These are phyloP conservation scores for Candida nitratophila DNA, from an alignment of 805 yeast species.

Conservation along the genomic window DNA sequence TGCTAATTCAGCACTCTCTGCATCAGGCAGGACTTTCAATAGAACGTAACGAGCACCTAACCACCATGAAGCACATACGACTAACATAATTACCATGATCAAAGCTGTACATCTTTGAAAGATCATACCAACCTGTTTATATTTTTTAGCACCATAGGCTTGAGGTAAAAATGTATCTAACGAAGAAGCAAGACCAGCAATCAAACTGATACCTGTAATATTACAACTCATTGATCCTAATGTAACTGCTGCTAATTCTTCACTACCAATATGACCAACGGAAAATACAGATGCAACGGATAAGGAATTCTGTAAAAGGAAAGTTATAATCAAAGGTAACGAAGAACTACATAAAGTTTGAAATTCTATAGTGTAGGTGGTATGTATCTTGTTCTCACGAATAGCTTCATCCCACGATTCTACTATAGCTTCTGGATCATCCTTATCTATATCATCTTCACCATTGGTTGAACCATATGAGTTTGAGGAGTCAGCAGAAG, in stretches of 20 bases:
- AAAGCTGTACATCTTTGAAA: slow-evolving; percentile 44
- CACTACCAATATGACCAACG: slow-evolving; percentile 55
- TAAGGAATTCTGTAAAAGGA: slow-evolving; percentile 46
- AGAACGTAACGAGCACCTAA: slow-evolving; percentile 29
- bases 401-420: slow-evolving; percentile 28
- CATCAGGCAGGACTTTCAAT: slow-evolving; percentile 35
- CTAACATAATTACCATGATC: slow-evolving; percentile 31
- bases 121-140: slow-evolving; percentile 42
- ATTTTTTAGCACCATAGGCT: slow-evolving; percentile 49
- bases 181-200: slow-evolving; percentile 52
- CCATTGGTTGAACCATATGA: slow-evolving; percentile 3
- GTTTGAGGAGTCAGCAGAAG: neutral
- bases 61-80: slow-evolving; percentile 32
- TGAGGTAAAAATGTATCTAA: slow-evolving; percentile 55
- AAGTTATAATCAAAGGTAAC: slow-evolving; percentile 45
- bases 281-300: slow-evolving; percentile 47
- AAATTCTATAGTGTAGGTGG: slow-evolving; percentile 13
- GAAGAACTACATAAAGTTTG: slow-evolving; percentile 30
- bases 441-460: slow-evolving; percentile 3
- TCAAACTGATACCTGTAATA: slow-evolving; percentile 47
- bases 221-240: slow-evolving; percentile 52
- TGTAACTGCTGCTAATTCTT: slow-evolving; percentile 51
- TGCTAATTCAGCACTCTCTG: slow-evolving; percentile 38
- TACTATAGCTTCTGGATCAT: slow-evolving; percentile 18
- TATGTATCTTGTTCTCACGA: slow-evolving; percentile 2